phyloP scores from a whole-genome alignment of 352 stramenopile genomes.

The Pythium plurisporium region DNA sequence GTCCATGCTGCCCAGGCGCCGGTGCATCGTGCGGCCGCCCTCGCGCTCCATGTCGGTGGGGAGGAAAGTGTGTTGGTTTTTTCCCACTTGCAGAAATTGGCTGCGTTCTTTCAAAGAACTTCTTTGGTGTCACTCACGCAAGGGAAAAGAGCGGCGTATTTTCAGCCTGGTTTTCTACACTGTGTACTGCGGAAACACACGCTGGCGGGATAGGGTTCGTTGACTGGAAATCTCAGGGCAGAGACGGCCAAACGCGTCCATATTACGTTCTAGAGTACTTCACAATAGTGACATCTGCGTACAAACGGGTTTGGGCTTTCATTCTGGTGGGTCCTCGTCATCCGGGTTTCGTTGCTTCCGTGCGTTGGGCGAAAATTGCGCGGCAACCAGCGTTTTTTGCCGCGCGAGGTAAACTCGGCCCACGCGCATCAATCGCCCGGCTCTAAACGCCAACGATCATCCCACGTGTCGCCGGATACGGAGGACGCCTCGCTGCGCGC shows the following conservation, averaged over 20 bases:
- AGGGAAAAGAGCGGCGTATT: neutral
- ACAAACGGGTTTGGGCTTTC: neutral
- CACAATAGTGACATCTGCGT: neutral
- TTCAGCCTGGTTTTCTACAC: neutral
- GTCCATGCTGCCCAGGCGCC: too few relatives aligned
- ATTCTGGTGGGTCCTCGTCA: neutral
- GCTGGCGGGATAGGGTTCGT: neutral
- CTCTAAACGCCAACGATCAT: neutral
- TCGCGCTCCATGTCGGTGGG: too few relatives aligned
- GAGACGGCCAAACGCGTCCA: neutral
- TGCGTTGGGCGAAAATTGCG: constrained; percentile 17
- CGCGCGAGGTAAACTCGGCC: constrained; percentile 5
- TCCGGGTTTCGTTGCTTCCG: too few relatives aligned
- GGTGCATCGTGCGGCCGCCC: neutral
- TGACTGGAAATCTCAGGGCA: neutral
- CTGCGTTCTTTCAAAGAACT: too few relatives aligned
- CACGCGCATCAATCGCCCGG: neutral
- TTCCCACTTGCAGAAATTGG: too few relatives aligned
- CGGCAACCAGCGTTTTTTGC: constrained; percentile 24
- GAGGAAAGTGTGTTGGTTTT: neutral
- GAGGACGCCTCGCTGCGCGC: neutral
- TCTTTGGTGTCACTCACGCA: neutral
- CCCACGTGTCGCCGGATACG: neutral
- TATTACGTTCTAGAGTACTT: neutral
- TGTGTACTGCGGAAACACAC: too few relatives aligned